Evolutionary conservation across 139 green algal species (phyloP), one percentile per base, ranked within the genome.

Genomic region (Mychonastes homosphaera): DNA sequence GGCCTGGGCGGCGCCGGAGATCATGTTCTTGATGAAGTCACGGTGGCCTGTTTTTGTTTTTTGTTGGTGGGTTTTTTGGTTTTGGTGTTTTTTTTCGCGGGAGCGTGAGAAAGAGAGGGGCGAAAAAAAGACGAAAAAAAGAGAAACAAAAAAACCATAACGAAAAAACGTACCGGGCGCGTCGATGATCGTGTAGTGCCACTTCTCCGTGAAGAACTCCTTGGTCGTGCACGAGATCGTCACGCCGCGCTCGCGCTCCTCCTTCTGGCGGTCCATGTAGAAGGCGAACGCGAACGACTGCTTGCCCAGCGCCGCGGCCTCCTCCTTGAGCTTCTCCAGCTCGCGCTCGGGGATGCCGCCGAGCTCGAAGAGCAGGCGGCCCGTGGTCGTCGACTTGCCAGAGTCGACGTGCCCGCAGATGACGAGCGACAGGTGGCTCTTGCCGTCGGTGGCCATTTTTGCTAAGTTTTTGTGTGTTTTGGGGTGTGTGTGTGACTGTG

Each of bases 1-100:
- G 53, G 88, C 90, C 87, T 97, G 90, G 62, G 79, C 79, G 65
- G 90, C 86, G 63, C 91, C 92, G 55, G 92, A 95, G 78, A 99
- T 99, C 92, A 99, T 99, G 85, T 99, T 99, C 90, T 99, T 99
- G 79, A 98, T 98, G 84, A 99, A 99, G 76, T 99, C 92, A 44
- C 92, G 72, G 77, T 97, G 91, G 64, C 91, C 86, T 84, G 71
- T 36, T 13, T 10, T 44, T 13, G 36, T 44, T 10, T n/a, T 10
- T 44, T 13, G 36, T 44, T 44, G 36, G 41, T 18, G 41, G 41
- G 41, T 9, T 48, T 48, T 44, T 44, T 10, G 36, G 12, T n/a
- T n/a, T 44, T 10, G 36, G 36, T 6, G n/a, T n/a, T 54, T 24
- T 8, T 36, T 13, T n/a, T 33, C 12, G 43, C 10, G 43, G 10